A percentile compares a stretch with the other conserved stretches of the same genome.
phyloP scores from a whole-genome alignment of 176 grass and related monocot species.

The Saccharum officinarum region DNA sequence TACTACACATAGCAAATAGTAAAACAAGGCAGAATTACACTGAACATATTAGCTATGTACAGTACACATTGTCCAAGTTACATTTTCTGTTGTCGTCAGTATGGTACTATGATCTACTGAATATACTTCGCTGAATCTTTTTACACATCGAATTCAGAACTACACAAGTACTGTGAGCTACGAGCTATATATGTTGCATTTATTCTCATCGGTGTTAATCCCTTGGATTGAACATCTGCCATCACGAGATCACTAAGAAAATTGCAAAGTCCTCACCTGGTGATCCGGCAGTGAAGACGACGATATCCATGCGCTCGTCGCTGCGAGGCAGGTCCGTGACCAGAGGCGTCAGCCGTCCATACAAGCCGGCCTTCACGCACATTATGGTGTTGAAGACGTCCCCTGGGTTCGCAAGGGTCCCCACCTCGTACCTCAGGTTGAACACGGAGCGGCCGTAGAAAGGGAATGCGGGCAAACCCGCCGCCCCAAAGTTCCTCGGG shows the following conservation, averaged over 20 bases:
- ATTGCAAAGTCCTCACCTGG: constrained; percentile 11
- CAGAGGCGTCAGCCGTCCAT: constrained; percentile 33
- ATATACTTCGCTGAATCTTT: not conserved
- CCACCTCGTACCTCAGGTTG: not conserved
- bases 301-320: not conserved
- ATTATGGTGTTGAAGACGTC: not conserved
- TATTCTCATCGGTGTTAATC: not conserved
- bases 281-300: not conserved
- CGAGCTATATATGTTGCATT: not conserved
- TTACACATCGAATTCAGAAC: not conserved
- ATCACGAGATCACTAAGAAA: not conserved
- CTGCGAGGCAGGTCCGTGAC: constrained; percentile 16
- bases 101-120: not conserved
- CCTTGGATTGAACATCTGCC: not conserved
- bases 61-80: not conserved
- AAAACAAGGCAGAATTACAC: not conserved
- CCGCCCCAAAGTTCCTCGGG: not conserved
- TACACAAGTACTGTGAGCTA: not conserved
- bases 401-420: not conserved
- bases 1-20: not conserved
- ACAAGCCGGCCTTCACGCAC: constrained; percentile 16
- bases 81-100: not conserved
- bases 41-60: not conserved
- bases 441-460: constrained; percentile 5
- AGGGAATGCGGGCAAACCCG: not conserved